Conservation (phyloP, 139 green algal species). For the Zygnema circumcarinatum region DNA sequence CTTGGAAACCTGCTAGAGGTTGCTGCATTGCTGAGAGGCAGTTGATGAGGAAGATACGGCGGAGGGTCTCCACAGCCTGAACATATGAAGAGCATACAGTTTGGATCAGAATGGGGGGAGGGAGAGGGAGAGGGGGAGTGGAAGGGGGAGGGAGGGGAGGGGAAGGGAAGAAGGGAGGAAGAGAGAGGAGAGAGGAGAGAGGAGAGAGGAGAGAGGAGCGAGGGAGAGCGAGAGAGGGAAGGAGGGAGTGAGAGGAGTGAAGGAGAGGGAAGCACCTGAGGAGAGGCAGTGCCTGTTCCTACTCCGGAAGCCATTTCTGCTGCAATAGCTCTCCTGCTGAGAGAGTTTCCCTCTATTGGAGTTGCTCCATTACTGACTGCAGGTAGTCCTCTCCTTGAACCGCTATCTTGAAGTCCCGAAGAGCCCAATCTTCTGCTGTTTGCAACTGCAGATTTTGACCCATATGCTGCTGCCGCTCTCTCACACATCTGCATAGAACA, state of each 20-base stretch:
- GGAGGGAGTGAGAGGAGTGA: too few species aligned
- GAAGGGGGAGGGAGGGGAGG: too few species aligned
- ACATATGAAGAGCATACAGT: neutral
- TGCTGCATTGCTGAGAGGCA: conserved; percentile 43
- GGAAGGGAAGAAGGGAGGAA: too few species aligned
- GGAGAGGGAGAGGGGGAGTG: too few species aligned
- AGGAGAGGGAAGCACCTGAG: neutral
- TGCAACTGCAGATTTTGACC: conserved; percentile 21
- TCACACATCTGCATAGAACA: conserved; percentile 56
- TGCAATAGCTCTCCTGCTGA: neutral
- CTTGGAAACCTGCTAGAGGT: conserved; percentile 7
- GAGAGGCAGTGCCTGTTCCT: neutral
- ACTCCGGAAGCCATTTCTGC: neutral
- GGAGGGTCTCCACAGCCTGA: conserved; percentile 21
- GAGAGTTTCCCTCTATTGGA: neutral
- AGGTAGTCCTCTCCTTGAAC: neutral
- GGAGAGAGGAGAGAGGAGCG: too few species aligned
- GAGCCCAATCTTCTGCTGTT: neutral
- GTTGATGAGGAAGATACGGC: conserved; percentile 59
- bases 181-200: too few species aligned
- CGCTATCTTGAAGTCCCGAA: neutral
- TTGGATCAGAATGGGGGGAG: too few species aligned
- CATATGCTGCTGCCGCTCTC: conserved; percentile 37
- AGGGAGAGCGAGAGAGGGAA: too few species aligned
- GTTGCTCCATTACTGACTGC: neutral